Evolutionary conservation across 345 rosid genomes (phyloP), one percentile per base, ranked within the genome.

Genomic region (Arabis hirsuta): DNA sequence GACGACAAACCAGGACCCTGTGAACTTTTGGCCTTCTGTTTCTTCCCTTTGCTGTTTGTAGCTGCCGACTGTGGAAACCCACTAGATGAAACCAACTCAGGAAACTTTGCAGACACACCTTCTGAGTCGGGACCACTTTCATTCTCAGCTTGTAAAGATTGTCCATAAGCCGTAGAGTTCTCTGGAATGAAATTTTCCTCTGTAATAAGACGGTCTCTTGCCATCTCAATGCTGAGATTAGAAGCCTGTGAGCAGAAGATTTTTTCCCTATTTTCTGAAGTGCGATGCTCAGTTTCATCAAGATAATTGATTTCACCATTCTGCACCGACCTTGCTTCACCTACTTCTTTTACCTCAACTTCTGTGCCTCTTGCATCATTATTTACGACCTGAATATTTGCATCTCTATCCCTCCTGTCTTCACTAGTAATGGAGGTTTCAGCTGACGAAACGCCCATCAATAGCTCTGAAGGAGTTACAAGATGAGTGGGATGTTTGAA

Each of bases 401-500:
- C 67, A 68, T 85, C 89, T 54, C 67, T 84, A 61, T 79, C 83
- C 26, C 73, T 72, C 76, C 76, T 82, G 48, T 76, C 77, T 63
- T 78, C 84, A 34, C 72, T 78, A 62, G 75, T 71, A 73, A 70
- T 78, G 60, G 80, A 73, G 54, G 76, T 68, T 67, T 86, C 88
- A 65, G 93, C 65, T 12, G 95, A 81, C 13, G 91, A 72, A 74
- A 77, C 78, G 7, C 86, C 84, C 90, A 80, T 81, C 77, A 88
- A 60, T 56, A 92, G 81, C 80, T 92, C 96, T 24, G 93, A 86
- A 31, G 96, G 98, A 62, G 97, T 92, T 73, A 92, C 78, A 65
- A 90, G 80, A 82, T 87, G 97, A 69, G 97, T 85, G 64, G 96
- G 96, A 65, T 77, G 92, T 73, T 86, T 88, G 74, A 86, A 90